A percentile compares a stretch with the other conserved stretches of the same genome.
phyloP scores from a whole-genome alignment of 139 green algal species.

The Gonium pectorale region DNA sequence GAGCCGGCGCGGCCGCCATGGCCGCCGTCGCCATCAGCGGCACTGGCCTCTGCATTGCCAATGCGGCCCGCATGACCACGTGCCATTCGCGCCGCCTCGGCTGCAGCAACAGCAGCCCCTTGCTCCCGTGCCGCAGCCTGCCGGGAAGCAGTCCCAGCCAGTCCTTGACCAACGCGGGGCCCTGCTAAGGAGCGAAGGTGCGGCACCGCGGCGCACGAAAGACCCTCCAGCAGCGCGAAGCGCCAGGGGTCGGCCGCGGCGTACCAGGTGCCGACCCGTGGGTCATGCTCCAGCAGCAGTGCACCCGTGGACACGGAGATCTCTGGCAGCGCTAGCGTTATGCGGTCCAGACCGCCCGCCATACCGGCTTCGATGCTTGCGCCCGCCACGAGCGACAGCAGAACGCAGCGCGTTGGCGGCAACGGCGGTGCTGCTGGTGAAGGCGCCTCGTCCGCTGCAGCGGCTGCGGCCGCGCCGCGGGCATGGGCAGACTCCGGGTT shows the following conservation, averaged over 20 bases:
- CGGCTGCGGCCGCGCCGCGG: neutral
- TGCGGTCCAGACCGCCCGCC: slow-evolving; percentile 9
- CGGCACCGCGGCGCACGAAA: slow-evolving; percentile 38
- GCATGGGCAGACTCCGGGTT: too few relatives aligned
- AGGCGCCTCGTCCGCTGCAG: neutral
- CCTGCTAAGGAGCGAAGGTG: too few relatives aligned
- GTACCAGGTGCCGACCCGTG: slow-evolving; percentile 29
- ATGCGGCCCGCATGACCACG: too few relatives aligned
- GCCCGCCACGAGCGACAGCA: neutral
- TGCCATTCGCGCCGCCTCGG: too few relatives aligned
- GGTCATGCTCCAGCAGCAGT: slow-evolving; percentile 30
- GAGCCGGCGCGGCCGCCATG: neutral
- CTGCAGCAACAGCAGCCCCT: too few relatives aligned
- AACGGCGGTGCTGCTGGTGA: too few relatives aligned
- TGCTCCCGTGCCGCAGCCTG: too few relatives aligned
- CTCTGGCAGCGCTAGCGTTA: slow-evolving; percentile 35
- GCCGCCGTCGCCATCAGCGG: neutral
- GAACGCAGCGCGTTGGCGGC: too few relatives aligned
- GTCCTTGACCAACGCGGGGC: too few relatives aligned
- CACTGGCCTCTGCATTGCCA: too few relatives aligned
- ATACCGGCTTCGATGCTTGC: slow-evolving; percentile 20
- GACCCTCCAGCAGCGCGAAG: slow-evolving; percentile 26
- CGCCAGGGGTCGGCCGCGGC: slow-evolving; percentile 2
- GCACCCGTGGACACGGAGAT: neutral
- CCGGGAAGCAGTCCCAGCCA: too few relatives aligned